Conservation (phyloP, 352 stramenopile species). For the Phytopythium vexans region DNA sequence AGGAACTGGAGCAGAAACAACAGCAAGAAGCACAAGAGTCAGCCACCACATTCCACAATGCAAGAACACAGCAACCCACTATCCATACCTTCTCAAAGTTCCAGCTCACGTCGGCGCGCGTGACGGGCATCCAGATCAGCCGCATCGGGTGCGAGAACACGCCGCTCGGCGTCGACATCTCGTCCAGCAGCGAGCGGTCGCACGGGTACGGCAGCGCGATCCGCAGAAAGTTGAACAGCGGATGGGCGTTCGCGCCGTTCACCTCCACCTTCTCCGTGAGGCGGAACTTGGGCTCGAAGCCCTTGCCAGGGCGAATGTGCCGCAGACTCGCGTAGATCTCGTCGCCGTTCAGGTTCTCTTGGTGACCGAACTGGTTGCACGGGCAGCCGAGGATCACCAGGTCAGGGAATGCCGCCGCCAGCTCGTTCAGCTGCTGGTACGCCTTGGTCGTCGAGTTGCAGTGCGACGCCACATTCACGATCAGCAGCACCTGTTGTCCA, state of each 20-base stretch:
- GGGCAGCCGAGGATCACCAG: constrained; percentile 72
- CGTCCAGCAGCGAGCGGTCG: constrained; percentile 73
- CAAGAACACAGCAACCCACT: neutral
- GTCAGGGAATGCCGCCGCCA: constrained; percentile 55
- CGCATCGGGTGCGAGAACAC: constrained; percentile 82
- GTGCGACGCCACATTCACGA: constrained; percentile 81
- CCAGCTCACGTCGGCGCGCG: constrained; percentile 73
- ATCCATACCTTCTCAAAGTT: constrained; percentile 77
- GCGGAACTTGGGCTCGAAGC: constrained; percentile 63
- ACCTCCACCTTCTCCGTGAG: constrained; percentile 82
- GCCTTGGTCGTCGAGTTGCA: constrained; percentile 77
- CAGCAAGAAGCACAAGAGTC: neutral
- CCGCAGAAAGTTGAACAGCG: constrained; percentile 75
- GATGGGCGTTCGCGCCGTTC: constrained; percentile 74
- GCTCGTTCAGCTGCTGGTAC: constrained; percentile 71
- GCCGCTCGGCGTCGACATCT: constrained; percentile 72
- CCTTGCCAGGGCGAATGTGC: constrained; percentile 71
- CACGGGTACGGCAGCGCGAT: constrained; percentile 68
- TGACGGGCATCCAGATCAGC: constrained; percentile 84
- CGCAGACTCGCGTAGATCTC: constrained; percentile 74
- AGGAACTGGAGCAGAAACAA: constrained; percentile 47
- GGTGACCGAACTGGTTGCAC: constrained; percentile 82
- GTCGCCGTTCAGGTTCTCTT: constrained; percentile 78
- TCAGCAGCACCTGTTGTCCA: constrained; percentile 30
- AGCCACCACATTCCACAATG: neutral